Conservation (phyloP, 768 basidiomycete species). For the Clavulina sp. region DNA sequence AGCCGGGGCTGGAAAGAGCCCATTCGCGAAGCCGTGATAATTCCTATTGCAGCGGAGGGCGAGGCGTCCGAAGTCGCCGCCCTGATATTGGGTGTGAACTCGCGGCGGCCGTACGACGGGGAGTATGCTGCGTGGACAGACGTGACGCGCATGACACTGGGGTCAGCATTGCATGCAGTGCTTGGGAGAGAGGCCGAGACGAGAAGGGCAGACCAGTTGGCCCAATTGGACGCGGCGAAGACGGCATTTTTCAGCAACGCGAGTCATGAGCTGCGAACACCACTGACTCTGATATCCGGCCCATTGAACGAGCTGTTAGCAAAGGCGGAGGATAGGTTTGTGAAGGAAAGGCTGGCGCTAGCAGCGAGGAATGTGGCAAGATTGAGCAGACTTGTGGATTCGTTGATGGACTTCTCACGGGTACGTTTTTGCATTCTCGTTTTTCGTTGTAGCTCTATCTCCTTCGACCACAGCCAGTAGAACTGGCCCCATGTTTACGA, state of each 20-base stretch:
- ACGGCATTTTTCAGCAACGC: conserved; percentile 17
- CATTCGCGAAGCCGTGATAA: conserved; percentile 13
- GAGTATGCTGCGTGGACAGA: conserved; percentile 15
- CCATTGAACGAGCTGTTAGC: conserved; percentile 14
- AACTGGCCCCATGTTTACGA: no score
- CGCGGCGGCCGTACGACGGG: conserved; percentile 14
- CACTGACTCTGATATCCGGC: conserved; percentile 16
- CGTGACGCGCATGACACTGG: conserved; percentile 11
- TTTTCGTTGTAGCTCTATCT: not conserved
- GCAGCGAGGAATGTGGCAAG: conserved; percentile 19
- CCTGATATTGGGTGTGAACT: conserved; percentile 16
- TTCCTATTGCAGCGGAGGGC: conserved; percentile 13
- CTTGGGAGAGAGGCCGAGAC: conserved; percentile 15
- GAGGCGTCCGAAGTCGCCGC: conserved; percentile 12
- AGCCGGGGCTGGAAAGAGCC: conserved; percentile 13
- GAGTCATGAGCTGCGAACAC: conserved; percentile 17
- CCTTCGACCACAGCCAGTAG: no score
- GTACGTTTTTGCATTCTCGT: conserved; percentile 5
- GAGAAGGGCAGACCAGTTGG: conserved; percentile 16
- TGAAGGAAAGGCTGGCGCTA: conserved; percentile 13
- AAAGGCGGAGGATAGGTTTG: conserved; percentile 8
- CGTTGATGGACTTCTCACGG: conserved; percentile 24
- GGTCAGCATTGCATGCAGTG: conserved; percentile 13
- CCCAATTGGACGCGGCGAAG: conserved; percentile 16
- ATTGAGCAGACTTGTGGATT: conserved; percentile 21